These are phyloP conservation scores for Dacryopinax primogenitus DNA, from an alignment of 768 basidiomycete genomes.

Conservation along the genomic window DNA sequence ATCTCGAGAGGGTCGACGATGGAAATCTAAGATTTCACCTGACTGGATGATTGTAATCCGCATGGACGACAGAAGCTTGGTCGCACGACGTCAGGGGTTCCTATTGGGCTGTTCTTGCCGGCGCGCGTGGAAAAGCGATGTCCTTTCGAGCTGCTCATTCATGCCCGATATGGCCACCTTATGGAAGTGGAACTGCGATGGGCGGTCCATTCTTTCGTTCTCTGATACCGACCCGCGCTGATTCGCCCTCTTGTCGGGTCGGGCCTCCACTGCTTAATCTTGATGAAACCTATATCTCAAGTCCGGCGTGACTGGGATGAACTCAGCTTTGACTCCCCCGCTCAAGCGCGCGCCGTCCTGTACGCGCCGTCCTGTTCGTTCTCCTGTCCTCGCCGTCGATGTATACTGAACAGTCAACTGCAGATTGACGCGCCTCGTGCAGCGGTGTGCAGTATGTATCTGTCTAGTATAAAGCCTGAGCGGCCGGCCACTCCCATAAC, in stretches of 20 bases:
- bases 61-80: not conserved
- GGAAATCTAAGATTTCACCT: slow-evolving; percentile 2
- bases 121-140: not conserved
- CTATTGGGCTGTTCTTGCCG: not conserved
- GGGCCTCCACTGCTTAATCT: slow-evolving; percentile 7
- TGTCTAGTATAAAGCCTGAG: slow-evolving; percentile 8
- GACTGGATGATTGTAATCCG: not conserved
- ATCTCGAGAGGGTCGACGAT: not conserved
- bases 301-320: slow-evolving; percentile 6
- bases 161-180: not conserved
- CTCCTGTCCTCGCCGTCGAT: not conserved
- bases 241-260: slow-evolving; percentile 2
- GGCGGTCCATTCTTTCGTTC: slow-evolving; percentile 1
- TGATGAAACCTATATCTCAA: slow-evolving; percentile 6
- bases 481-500: slow-evolving; percentile 9
- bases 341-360: slow-evolving; percentile 3
- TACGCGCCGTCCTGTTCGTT: slow-evolving; percentile 4
- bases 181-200: not conserved
- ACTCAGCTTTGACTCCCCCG: slow-evolving; percentile 2
- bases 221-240: slow-evolving; percentile 4
- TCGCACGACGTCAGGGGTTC: slow-evolving; percentile 3
- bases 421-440: not conserved
- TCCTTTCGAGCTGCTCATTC: not conserved
- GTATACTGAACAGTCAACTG: not conserved
- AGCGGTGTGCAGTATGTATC: slow-evolving; percentile 2